Base-by-base conservation (phyloP, 371 early-diverging fungal genomes). In the Mortierella sp. region DNA sequence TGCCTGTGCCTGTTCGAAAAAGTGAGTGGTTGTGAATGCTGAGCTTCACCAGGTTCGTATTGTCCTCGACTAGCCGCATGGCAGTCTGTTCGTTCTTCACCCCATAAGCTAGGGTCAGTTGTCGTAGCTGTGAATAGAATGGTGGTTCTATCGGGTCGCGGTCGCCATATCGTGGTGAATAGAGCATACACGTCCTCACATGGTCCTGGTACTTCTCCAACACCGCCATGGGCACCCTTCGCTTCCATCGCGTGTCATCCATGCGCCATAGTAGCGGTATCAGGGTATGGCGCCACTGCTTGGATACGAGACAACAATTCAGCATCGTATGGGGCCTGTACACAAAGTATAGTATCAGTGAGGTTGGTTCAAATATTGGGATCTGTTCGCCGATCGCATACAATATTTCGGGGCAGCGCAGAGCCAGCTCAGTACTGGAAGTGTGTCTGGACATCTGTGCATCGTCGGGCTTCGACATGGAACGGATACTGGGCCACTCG, bases 281-380 rank as follows among this genome's bases (percentile, higher is more conserved):
- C 7, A 59, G 19, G 18, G 41, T 19, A n/a, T 59, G 23, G 28
- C 51, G 51, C 60, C 60, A 59, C 28, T 41, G 27, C n/a, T 59
- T 59, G 12, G 60, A 59, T 50, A 59, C 60, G n/a, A 39, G 60
- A 23, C 51, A 41, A 23, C 49, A 49, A 14, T 18, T 18, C 13
- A 49, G 48, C 8, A 49, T 26, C 10, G 50, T 38, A 14, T 10
- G 34, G 10, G 34, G 34, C 34, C 34, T 34, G 10, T n/a, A 34
- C 4, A 4, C 1, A 0, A n/a, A 9, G 19, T 9, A 5, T 7
- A 2, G 26, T 13, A 23, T 6, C 1, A 34, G 18, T 19, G 42
- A 26, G 27, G 13, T 13, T 8, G 23, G 14, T 26, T 21, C 16
- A 24, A 55, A 39, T 9, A 27, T 3, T 8, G 55, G 43, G 26